Percentiles rank a stretch among this genome's conserved stretches.
phyloP scores from a whole-genome alignment of 176 grass and related monocot species.

The Thinopyrum elongatum region DNA sequence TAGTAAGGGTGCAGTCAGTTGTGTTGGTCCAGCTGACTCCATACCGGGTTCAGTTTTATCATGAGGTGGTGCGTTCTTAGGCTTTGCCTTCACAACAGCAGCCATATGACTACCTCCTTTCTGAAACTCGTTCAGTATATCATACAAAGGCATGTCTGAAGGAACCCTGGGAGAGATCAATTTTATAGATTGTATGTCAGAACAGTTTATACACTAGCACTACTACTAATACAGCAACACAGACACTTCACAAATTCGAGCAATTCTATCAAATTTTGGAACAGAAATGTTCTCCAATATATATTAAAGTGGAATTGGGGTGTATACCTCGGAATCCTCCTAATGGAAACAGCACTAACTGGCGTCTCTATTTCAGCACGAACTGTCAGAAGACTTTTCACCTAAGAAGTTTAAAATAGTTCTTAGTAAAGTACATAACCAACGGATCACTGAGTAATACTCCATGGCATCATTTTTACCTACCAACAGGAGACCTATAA shows the following conservation, averaged over 20 bases:
- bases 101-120: conserved; percentile 99
- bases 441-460: neutral
- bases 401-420: conserved; percentile 53
- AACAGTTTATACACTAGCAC: neutral
- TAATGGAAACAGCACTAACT: conserved; percentile 98
- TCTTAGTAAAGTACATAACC: conserved; percentile 6
- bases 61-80: conserved; percentile 31
- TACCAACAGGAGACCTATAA: conserved; percentile 97
- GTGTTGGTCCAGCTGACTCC: conserved; percentile 27
- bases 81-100: conserved; percentile 89
- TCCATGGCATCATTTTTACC: conserved; percentile 28
- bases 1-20: conserved; percentile 60
- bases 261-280: neutral
- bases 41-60: conserved; percentile 56
- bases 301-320: conserved; percentile 2
- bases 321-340: conserved; percentile 89
- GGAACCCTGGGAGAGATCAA: conserved; percentile 73
- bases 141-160: conserved; percentile 97
- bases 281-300: conserved; percentile 4
- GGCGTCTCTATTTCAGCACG: conserved; percentile 99
- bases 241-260: neutral
- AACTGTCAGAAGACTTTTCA: conserved; percentile 99
- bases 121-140: conserved; percentile 99
- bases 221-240: conserved; percentile 8
- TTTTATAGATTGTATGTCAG: conserved; percentile 24